Evolutionary conservation across 176 grass and related monocot genomes (phyloP).

Genomic region (Eragrostis nindensis): DNA sequence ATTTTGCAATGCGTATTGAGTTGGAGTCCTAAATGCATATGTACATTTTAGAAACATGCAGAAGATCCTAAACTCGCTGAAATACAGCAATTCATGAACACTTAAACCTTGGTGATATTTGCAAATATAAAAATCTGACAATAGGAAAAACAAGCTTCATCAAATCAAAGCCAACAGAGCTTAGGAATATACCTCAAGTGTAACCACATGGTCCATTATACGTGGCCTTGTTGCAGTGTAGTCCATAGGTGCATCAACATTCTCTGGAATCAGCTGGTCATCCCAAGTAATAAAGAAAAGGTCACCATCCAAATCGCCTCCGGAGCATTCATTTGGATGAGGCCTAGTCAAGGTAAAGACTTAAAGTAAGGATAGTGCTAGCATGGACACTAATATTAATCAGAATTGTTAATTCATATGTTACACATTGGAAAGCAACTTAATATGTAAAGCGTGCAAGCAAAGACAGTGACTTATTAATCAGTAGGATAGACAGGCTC

Average conservation of each 20-base stretch:
- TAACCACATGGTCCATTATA: conserved; percentile 89
- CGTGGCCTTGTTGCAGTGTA: conserved; percentile 76
- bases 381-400: conserved; percentile 24
- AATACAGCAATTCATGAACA: conserved; percentile 13
- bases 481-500: conserved; percentile 22
- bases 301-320: conserved; percentile 95
- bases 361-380: conserved; percentile 33
- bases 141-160: background rate
- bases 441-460: conserved; percentile 24
- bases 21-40: background rate
- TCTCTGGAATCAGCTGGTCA: conserved; percentile 75
- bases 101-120: conserved; percentile 12
- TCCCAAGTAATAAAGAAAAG: conserved; percentile 96
- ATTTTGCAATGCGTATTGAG: background rate
- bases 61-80: background rate
- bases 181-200: conserved; percentile 67
- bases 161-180: conserved; percentile 15
- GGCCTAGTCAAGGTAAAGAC: conserved; percentile 59
- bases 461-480: conserved; percentile 5
- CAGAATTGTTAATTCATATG: background rate
- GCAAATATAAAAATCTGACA: conserved; percentile 3
- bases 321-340: conserved; percentile 97
- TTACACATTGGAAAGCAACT: conserved; percentile 9
- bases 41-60: conserved; percentile 24
- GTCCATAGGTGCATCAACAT: conserved; percentile 88